Evolutionary conservation across 2,329 filamentous ascomycete genomes (phyloP).

Genomic region (Uncinocarpus reesii): DNA sequence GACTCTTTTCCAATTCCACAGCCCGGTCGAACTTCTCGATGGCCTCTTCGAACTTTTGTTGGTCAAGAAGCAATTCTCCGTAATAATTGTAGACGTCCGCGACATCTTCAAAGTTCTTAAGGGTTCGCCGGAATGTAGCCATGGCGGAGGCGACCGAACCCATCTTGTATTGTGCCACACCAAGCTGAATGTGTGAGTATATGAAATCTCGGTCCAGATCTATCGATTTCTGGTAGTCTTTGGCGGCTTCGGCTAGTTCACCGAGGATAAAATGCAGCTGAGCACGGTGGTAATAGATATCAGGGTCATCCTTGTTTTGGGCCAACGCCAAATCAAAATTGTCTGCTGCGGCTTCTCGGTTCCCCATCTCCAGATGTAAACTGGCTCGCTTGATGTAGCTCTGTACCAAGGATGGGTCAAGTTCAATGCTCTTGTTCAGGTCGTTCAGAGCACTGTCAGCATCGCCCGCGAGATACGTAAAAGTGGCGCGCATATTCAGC

Average conservation of each 20-base stretch:
- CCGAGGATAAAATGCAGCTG: conserved; percentile 96
- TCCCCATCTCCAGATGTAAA: conserved; percentile 91
- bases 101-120: conserved; percentile 96
- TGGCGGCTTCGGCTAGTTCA: conserved; percentile 85
- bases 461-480: conserved; percentile 83
- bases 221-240: conserved; percentile 99
- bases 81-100: conserved; percentile 99
- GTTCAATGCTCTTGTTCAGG: conserved; percentile 83
- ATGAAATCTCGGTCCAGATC: conserved; percentile 94
- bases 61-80: conserved; percentile 89
- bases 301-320: conserved; percentile 79
- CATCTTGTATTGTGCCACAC: conserved; percentile 99
- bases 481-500: conserved; percentile 93
- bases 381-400: conserved; percentile 98
- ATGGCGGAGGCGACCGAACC: conserved; percentile 94
- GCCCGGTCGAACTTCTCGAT: conserved; percentile 97
- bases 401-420: conserved; percentile 80
- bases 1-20: conserved; percentile 96
- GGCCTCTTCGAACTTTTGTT: conserved; percentile 88
- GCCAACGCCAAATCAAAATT: conserved; percentile 80
- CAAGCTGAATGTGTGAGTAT: conserved; percentile 98
- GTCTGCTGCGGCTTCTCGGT: conserved; percentile 72
- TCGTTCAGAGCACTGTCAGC: conserved; percentile 72
- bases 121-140: conserved; percentile 93
- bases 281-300: conserved; percentile 98